Percentiles rank a stretch among this genome's conserved stretches.
Conservation (phyloP, 208 protist species). For the Leptomonas seymouri region DNA sequence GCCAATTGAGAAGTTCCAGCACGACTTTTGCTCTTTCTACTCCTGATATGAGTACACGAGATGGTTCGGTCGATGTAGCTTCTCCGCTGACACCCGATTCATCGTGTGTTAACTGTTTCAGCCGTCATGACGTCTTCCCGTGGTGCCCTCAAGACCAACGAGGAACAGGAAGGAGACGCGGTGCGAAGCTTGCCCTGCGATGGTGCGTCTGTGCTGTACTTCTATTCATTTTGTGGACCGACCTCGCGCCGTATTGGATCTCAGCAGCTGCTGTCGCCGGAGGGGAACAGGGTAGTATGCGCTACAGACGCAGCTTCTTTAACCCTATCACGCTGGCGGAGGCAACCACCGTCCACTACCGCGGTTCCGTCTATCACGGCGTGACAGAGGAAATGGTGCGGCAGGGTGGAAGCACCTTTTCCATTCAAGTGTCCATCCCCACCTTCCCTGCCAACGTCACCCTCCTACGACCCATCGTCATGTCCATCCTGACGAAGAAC, state of each 20-base stretch:
- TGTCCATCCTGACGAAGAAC: conserved; percentile 43
- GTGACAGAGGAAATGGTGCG: conserved; percentile 43
- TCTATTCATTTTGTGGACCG: conserved; percentile 12
- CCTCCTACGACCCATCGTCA: conserved; percentile 33
- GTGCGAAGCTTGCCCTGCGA: background rate
- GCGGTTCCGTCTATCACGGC: conserved; percentile 68
- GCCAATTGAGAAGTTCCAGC: background rate
- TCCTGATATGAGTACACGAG: too few species aligned
- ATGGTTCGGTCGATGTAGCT: background rate
- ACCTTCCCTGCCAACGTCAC: conserved; percentile 53
- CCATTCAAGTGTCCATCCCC: conserved; percentile 55
- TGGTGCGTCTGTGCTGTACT: conserved; percentile 9
- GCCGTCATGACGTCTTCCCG: background rate
- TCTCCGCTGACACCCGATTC: background rate
- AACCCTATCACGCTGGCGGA: conserved; percentile 20
- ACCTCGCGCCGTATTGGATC: background rate
- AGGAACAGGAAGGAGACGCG: background rate
- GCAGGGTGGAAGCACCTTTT: conserved; percentile 56
- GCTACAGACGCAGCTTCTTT: background rate
- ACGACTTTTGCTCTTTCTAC: too few species aligned
- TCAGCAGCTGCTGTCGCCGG: too few species aligned
- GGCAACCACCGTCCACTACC: conserved; percentile 57
- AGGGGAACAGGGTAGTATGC: background rate
- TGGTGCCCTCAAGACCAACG: background rate
- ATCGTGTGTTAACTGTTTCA: background rate